A percentile compares a stretch with the other conserved stretches of the same genome.
These are phyloP conservation scores for Psilocybe azurescens DNA, from an alignment of 768 basidiomycete genomes.

Conservation along the genomic window DNA sequence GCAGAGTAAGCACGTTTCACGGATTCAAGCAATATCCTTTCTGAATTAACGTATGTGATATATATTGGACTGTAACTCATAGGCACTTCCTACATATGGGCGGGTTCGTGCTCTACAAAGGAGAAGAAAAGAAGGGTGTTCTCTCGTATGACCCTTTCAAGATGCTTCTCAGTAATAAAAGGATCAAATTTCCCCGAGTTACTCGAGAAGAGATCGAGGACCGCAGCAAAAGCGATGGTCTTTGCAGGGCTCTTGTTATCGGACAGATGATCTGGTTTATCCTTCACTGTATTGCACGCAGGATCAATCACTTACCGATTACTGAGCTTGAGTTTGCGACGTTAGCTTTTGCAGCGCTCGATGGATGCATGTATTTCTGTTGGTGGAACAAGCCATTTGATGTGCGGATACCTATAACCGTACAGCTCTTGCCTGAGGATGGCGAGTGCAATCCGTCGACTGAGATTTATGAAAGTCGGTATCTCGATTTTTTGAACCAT, in stretches of 20 bases:
- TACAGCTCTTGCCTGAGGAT: neutral
- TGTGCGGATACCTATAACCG: constrained; percentile 5
- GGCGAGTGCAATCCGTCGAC: neutral
- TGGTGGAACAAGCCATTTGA: constrained; percentile 41
- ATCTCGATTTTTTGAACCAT: too few species aligned
- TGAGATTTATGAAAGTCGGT: neutral
- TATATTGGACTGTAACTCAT: constrained; percentile 19
- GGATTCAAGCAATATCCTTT: neutral
- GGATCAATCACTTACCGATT: constrained; percentile 24
- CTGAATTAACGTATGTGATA: neutral
- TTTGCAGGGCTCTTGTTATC: constrained; percentile 33
- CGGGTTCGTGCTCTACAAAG: constrained; percentile 11
- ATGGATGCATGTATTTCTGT: constrained; percentile 29
- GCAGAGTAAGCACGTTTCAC: neutral
- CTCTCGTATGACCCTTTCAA: constrained; percentile 11
- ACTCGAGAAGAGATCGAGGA: constrained; percentile 29
- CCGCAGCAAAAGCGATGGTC: constrained; percentile 33
- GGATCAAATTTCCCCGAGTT: constrained; percentile 9
- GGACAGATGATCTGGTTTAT: constrained; percentile 38
- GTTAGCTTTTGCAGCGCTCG: constrained; percentile 32
- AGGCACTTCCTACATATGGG: constrained; percentile 24
- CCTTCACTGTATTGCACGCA: constrained; percentile 29
- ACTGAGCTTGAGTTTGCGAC: constrained; percentile 38
- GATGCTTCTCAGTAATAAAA: neutral
- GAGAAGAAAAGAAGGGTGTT: neutral